Base-by-base conservation (phyloP, 179 eudicot species). In the Silene noctiflora region DNA sequence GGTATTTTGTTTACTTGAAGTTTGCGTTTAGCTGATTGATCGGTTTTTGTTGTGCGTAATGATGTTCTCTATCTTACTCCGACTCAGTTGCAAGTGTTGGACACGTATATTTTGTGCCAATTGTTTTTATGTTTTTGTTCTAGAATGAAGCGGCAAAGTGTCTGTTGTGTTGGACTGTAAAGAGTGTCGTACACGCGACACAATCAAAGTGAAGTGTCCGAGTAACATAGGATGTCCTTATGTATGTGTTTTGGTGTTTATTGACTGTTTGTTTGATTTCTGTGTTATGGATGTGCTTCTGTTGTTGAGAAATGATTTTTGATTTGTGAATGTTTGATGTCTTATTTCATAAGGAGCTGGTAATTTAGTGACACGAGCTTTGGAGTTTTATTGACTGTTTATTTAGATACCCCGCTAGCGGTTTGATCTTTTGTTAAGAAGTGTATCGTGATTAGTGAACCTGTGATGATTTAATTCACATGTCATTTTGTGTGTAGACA, bases 1-100 rank as follows among this genome's bases (percentile, higher is more conserved):
- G 94, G 96, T 89, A 79, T 75, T 44, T 65, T 42, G 66, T 29
- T 25, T 60, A 16, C 39, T 25, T 62, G 66, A 42, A 3, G 16
- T 69, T 27, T 75, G 65, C 12, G 10, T 0, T 5, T 68, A 13
- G 21, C 64, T 35, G 16, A 35, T 42, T 9, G 24, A 39, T 70
- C 42, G 9, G 9, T 67, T 10, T 48, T 59, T 59, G 4, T 33
- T 55, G 55, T 75, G 21, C n/a, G 55, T 33, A 66, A 21, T 24
- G 14, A 19, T 35, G 21, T 66, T 24, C 3, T 66, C 35, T 4
- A 31, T 35, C 4, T 19, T 67, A 42, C 48, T 19, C 64, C 1
- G 22, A 59, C 11, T 59, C 25, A 5, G 25, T 13, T 59, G 64
- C 25, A 13, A 21, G 64, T 59, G 59, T 53, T 11, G 58, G 58